phyloP scores from a whole-genome alignment of 2,329 filamentous ascomycete species.

The Claviceps cyperi region DNA sequence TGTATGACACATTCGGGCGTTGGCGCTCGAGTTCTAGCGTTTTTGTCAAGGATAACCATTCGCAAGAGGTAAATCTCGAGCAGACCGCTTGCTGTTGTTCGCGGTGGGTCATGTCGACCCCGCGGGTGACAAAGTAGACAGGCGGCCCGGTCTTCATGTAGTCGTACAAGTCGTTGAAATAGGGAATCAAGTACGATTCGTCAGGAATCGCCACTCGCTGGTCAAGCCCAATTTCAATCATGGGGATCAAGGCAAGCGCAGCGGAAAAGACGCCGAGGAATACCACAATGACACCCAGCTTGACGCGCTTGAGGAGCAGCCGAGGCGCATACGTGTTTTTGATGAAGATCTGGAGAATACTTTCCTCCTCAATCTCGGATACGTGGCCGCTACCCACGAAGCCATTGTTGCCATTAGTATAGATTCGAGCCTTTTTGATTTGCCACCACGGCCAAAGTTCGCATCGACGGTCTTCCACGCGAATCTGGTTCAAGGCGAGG shows the following conservation, averaged over 20 bases:
- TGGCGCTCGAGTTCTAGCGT: constrained; percentile 91
- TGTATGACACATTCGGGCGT: constrained; percentile 72
- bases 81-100: constrained; percentile 74
- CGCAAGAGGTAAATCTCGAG: constrained; percentile 79
- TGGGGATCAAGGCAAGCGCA: constrained; percentile 69
- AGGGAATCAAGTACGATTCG: constrained; percentile 87
- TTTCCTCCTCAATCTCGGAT: constrained; percentile 71
- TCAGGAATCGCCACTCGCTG: constrained; percentile 89
- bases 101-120: constrained; percentile 64
- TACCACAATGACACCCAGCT: constrained; percentile 58
- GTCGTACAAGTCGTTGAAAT: constrained; percentile 89
- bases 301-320: constrained; percentile 67
- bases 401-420: constrained; percentile 44
- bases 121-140: constrained; percentile 85
- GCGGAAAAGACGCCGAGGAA: constrained; percentile 84
- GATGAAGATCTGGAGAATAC: constrained; percentile 72
- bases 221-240: constrained; percentile 76
- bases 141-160: constrained; percentile 88
- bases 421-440: constrained; percentile 57
- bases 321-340: constrained; percentile 76
- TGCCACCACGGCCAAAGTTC: constrained; percentile 88
- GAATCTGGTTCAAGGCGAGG: constrained; percentile 75
- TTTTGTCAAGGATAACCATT: constrained; percentile 71
- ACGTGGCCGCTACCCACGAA: constrained; percentile 38
- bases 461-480: constrained; percentile 75